Base-by-base conservation (phyloP, 345 rosid species). In the Excoecaria cochinchinensis region DNA sequence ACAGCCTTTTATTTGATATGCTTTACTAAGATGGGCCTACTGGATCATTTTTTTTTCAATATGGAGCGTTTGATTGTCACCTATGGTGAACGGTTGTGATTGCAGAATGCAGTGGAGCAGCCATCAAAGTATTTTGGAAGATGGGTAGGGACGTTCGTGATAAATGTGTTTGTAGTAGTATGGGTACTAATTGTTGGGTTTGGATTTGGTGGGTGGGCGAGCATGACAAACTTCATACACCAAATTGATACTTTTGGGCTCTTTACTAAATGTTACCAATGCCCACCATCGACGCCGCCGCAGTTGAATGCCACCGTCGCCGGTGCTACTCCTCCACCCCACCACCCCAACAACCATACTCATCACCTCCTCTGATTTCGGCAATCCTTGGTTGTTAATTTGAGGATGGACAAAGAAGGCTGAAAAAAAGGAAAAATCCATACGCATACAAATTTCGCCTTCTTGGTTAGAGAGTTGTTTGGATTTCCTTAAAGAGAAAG, bases 171-270 rank as follows among this genome's bases (percentile, higher is more conserved):
- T 25, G 80, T 95, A n/a, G 96, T 93, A 7, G 96, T 91, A 44
- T 95, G 99, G 99, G 99, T 95, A 8, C 78, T 90, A 0, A 81
- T 95, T 36, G 94, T 95, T 14, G 99, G 99, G 64, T 95, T 95
- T 25, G 99, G 98, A 70, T 95, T 95, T 12, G 98, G 99, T 67
- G 99, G 99, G 6, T 93, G 99, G 99, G 98, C 98, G 0, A 93
- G 99, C 72, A 47, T 93, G 89, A 83, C 77, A 38, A 95, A 95
- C 61, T 95, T 95, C 81, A 76, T 93, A 25, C 96, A 88, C 88
- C 99, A 93, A 72, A 93, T 95, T 6, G 98, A 95, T 81, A 95
- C 99, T 3, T 95, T 95, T 48, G 99, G 99, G 4, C 88, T 93
- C 48, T 95, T 95, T 81, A 93, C 98, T 13, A 95, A 91, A 78